Conservation (phyloP, 1,284 basidiomycete species). For the Ustilago xerochloae region DNA sequence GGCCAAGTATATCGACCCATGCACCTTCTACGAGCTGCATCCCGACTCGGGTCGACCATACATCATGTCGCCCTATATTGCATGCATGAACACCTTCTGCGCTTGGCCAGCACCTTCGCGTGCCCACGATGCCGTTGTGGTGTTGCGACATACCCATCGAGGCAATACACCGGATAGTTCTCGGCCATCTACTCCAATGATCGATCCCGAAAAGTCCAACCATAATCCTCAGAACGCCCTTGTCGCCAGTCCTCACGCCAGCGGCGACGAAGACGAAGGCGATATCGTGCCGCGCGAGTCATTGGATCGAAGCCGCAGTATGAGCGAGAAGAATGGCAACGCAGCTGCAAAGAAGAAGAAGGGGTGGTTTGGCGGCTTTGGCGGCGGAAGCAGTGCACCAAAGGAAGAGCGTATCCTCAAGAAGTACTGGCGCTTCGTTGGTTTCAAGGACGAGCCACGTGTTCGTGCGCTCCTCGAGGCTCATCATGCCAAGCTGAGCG, state of each 20-base stretch:
- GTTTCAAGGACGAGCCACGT: constrained; percentile 63
- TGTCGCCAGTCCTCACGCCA: constrained; percentile 34
- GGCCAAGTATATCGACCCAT: constrained; percentile 69
- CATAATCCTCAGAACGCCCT: constrained; percentile 31
- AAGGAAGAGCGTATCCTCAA: constrained; percentile 64
- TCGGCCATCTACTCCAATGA: constrained; percentile 25
- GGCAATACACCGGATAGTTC: constrained; percentile 20
- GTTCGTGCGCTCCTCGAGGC: constrained; percentile 57
- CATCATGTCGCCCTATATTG: constrained; percentile 70
- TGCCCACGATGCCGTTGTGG: constrained; percentile 67
- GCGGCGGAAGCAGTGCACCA: constrained; percentile 20
- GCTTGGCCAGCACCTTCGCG: constrained; percentile 68
- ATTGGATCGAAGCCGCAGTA: constrained; percentile 35
- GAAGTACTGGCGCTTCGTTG: constrained; percentile 70
- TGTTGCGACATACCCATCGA: constrained; percentile 58
- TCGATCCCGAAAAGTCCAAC: constrained; percentile 47
- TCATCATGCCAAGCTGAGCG: constrained; percentile 50
- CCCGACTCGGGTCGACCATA: constrained; percentile 68
- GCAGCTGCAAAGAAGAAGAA: constrained; percentile 44
- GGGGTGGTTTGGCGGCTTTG: constrained; percentile 57
- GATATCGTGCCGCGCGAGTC: constrained; percentile 68
- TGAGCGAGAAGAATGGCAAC: constrained; percentile 11
- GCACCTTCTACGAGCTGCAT: constrained; percentile 61
- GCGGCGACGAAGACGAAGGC: constrained; percentile 54
- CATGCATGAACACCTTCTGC: constrained; percentile 70